These are phyloP conservation scores for Eucalyptus cloeziana DNA, from an alignment of 345 rosid genomes.

Conservation along the genomic window DNA sequence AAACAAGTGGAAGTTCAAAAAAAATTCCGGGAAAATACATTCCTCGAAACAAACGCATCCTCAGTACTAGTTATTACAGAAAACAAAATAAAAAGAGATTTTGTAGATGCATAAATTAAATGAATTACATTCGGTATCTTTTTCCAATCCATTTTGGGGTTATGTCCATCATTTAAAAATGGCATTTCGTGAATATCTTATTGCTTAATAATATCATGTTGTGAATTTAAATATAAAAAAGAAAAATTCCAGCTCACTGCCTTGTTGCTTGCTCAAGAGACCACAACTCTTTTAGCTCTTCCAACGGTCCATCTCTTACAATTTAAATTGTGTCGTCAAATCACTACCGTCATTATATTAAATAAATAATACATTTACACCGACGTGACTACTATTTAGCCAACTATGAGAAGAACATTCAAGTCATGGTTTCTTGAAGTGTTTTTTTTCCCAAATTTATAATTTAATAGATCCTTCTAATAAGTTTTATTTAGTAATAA, in stretches of 20 bases:
- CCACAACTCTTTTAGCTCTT: not conserved
- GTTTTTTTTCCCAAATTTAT: too few relatives aligned
- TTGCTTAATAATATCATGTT: not conserved
- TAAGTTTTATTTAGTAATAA: too few relatives aligned
- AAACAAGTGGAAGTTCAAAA: rapidly evolving
- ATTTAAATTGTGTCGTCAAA: too few relatives aligned
- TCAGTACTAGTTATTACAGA: not conserved
- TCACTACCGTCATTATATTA: too few relatives aligned
- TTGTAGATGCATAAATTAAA: not conserved
- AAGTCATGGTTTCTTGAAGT: too few relatives aligned
- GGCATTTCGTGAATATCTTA: not conserved
- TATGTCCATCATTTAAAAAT: not conserved
- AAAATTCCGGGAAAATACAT: too few relatives aligned
- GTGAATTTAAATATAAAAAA: not conserved
- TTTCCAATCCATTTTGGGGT: not conserved
- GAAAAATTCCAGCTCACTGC: not conserved
- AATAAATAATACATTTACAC: too few relatives aligned
- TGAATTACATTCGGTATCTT: not conserved
- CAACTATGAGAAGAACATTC: too few relatives aligned
- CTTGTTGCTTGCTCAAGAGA: not conserved
- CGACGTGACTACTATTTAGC: too few relatives aligned
- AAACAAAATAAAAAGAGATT: not conserved
- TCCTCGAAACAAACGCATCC: rapidly evolving
- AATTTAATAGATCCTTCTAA: too few relatives aligned
- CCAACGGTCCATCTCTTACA: too few relatives aligned